These are phyloP conservation scores for Phalaenopsis equestris DNA, from an alignment of 106 monocot genomes.

Conservation along the genomic window DNA sequence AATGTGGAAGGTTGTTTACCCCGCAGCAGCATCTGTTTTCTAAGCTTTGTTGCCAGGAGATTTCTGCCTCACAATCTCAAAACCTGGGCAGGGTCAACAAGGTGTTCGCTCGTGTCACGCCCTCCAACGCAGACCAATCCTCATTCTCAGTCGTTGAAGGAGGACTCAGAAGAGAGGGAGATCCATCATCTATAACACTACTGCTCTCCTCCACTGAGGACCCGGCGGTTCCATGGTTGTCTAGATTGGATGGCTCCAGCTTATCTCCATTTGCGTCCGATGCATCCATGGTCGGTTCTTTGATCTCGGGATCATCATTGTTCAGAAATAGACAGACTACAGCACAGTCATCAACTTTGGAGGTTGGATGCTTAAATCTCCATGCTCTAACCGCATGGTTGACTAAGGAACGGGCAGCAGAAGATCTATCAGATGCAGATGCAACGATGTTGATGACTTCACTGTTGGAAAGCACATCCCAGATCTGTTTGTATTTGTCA, in stretches of 20 bases:
- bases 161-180: not conserved
- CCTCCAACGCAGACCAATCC: slow-evolving; percentile 26
- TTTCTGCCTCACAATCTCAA: slow-evolving; percentile 15
- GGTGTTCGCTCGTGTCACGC: slow-evolving; percentile 22
- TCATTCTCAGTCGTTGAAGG: not conserved
- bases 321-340: slow-evolving; percentile 21
- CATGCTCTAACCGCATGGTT: slow-evolving; percentile 18
- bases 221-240: not conserved
- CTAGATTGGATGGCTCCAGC: not conserved
- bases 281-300: not conserved
- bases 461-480: slow-evolving; percentile 30
- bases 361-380: slow-evolving; percentile 21
- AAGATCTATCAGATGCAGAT: slow-evolving; percentile 10
- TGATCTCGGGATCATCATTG: not conserved
- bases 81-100: slow-evolving; percentile 23
- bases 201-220: not conserved
- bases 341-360: slow-evolving; percentile 26
- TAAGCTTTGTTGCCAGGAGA: not conserved
- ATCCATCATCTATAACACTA: not conserved
- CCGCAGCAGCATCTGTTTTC: not conserved
- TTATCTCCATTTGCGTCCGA: not conserved
- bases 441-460: slow-evolving; percentile 17
- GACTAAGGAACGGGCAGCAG: slow-evolving; percentile 15
- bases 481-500: slow-evolving; percentile 8
- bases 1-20: not conserved